Base-by-base conservation (phyloP, 306 rosid species). In the Prunus davidiana region DNA sequence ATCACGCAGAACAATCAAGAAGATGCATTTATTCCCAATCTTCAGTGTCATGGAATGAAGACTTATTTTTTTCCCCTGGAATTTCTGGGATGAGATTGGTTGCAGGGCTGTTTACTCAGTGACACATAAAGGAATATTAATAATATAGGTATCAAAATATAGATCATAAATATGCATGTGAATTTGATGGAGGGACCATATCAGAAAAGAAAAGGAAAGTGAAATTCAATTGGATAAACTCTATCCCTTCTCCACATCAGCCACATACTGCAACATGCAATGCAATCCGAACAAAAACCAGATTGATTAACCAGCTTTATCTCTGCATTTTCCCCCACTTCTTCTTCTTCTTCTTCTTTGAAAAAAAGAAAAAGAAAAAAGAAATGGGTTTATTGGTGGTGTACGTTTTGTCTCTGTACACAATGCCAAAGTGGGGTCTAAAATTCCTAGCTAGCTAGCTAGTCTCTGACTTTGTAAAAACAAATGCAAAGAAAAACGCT, bases 141-240 rank as follows among this genome's bases (percentile, higher is more conserved):
- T 38, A 38, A 0, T 7, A 6, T 38, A 6, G 43, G 43, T 38
- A 38, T 38, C 43, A 38, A 38, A 38, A 56, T 56, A 56, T 56
- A 56, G 62, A 57, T n/a, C 61, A n/a, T n/a, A n/a, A n/a, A n/a
- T n/a, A n/a, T n/a, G n/a, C n/a, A n/a, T 80, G 87, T 80, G 87
- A 82, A 85, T 86, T 88, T 69, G 86, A 86, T 84, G 83, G 87
- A 69, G 86, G 89, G 84, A 89, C 87, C 87, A 77, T 85, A 28
- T 22, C 32, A 67, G 43, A 38, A 6, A 81, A 84, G 38, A 34
- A 34, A 6, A 34, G 1, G 38, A 34, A 77, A 74, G 79, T 78
- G 82, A 85, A 74, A 77, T 58, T 69, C 55, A 64, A 73, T 72
- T 80, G 88, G 93, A 88, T 88, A 78, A 78, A 86, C 89, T 64